Percentiles rank a stretch among this genome's conserved stretches.
Evolutionary conservation across 1,284 basidiomycete genomes (phyloP).

Genomic region (Cryptococcus hybrid): DNA sequence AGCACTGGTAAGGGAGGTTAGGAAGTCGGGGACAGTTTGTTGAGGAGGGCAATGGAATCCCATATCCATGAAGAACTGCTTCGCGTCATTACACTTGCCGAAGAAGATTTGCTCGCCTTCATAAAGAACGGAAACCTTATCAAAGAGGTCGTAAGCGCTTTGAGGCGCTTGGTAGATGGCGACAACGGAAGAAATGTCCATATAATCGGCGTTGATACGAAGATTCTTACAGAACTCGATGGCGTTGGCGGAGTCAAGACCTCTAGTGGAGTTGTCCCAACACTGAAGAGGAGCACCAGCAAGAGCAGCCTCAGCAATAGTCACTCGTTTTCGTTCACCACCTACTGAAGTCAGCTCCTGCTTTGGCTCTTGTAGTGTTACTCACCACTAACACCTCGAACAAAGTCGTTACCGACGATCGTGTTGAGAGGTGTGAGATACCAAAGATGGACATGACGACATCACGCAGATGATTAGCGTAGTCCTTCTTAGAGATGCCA

Average conservation of each 20-base stretch:
- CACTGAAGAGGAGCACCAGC: conserved; percentile 47
- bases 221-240: conserved; percentile 57
- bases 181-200: conserved; percentile 44
- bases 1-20: conserved; percentile 61
- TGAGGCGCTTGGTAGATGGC: conserved; percentile 56
- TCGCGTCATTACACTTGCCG: conserved; percentile 68
- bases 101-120: conserved; percentile 81
- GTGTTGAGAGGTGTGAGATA: conserved; percentile 54
- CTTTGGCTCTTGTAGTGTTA: neutral
- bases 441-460: conserved; percentile 56
- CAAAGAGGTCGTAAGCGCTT: conserved; percentile 58
- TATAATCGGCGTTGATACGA: conserved; percentile 53
- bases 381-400: conserved; percentile 56
- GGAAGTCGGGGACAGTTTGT: conserved; percentile 58
- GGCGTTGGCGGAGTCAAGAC: conserved; percentile 58
- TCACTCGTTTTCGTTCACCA: conserved; percentile 53
- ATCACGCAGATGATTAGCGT: conserved; percentile 51
- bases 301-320: conserved; percentile 53
- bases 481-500: conserved; percentile 45
- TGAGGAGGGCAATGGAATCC: conserved; percentile 63
- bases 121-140: conserved; percentile 73
- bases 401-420: conserved; percentile 50
- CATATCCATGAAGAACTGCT: conserved; percentile 71
- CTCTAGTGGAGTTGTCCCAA: conserved; percentile 56
- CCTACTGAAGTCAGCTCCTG: conserved; percentile 3